Conservation (phyloP, 345 rosid genomes). For the Brassica cretica region DNA sequence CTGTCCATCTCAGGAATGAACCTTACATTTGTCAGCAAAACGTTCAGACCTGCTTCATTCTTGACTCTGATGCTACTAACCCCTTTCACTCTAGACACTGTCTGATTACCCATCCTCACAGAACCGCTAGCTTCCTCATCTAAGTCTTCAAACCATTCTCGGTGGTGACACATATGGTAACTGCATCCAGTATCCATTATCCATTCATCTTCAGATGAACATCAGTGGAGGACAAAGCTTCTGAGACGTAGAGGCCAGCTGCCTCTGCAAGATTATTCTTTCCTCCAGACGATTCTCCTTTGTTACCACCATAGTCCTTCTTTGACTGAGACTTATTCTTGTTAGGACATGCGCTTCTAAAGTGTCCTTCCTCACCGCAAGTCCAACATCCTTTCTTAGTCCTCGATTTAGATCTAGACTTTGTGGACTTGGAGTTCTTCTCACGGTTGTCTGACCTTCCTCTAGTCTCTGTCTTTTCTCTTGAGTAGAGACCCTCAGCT, state of each 20-base stretch:
- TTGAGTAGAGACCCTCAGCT: neutral
- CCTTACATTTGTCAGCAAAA: neutral
- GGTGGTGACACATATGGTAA: neutral
- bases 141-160: neutral
- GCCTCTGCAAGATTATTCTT: neutral
- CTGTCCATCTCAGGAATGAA: neutral
- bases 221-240: neutral
- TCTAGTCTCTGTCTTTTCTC: neutral
- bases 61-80: neutral
- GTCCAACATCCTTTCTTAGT: neutral
- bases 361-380: neutral
- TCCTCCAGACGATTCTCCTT: neutral
- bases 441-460: neutral
- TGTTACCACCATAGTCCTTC: neutral
- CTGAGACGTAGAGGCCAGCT: neutral
- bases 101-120: neutral
- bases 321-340: neutral
- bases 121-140: neutral
- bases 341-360: neutral
- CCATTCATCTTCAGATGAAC: neutral
- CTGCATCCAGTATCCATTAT: neutral
- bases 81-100: neutral
- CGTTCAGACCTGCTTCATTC: neutral
- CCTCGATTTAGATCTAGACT: neutral
- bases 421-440: fast-evolving